Conservation (phyloP, 2,329 filamentous ascomycete species). For the Scedosporium minutisporum region DNA sequence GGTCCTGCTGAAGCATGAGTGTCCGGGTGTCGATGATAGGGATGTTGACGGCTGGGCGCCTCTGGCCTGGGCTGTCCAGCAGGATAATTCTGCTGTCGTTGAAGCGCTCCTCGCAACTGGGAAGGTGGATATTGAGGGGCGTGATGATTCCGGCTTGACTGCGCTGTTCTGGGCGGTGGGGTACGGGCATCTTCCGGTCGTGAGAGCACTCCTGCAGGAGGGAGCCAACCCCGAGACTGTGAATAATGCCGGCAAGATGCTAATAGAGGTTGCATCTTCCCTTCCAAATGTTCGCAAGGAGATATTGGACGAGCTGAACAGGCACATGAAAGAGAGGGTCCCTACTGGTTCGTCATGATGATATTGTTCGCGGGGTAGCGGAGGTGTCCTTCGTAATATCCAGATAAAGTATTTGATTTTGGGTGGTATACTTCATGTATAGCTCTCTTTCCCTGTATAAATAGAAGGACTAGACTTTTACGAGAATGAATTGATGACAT, state of each 20-base stretch:
- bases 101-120: slow-evolving; percentile 19
- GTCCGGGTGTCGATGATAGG: slow-evolving; percentile 18
- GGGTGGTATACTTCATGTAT: no score
- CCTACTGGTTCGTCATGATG: no score
- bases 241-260: not conserved
- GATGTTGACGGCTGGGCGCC: slow-evolving; percentile 26
- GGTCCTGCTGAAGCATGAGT: slow-evolving; percentile 18
- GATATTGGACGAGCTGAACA: not conserved
- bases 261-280: not conserved
- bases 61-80: slow-evolving; percentile 22
- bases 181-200: slow-evolving; percentile 20
- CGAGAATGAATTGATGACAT: no score
- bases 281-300: not conserved
- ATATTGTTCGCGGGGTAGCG: no score
- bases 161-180: slow-evolving; percentile 23
- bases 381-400: no score
- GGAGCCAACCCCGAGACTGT: slow-evolving; percentile 10
- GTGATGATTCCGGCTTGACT: slow-evolving; percentile 18
- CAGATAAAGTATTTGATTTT: no score
- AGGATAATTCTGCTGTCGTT: slow-evolving; percentile 15
- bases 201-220: slow-evolving; percentile 12
- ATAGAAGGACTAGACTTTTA: no score
- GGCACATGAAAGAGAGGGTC: not conserved
- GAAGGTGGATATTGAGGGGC: slow-evolving; percentile 19
- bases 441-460: no score